A percentile compares a stretch with the other conserved stretches of the same genome.
Evolutionary conservation across 139 green algal genomes (phyloP).

Genomic region (Tetradesmus obliquus): DNA sequence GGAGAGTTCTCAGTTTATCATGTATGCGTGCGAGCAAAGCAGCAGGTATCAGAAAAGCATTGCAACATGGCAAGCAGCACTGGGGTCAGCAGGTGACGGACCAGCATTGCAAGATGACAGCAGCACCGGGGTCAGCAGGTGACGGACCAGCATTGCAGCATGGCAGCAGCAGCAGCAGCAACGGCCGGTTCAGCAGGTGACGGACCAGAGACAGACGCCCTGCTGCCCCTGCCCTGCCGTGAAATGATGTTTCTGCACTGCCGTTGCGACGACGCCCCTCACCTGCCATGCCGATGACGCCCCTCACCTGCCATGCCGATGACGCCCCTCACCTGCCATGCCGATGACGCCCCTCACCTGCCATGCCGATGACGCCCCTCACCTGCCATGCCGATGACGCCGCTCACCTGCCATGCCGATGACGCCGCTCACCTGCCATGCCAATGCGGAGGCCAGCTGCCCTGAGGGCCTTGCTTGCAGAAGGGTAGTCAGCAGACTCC

Average conservation of each 20-base stretch:
- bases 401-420: background rate
- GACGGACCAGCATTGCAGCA: background rate
- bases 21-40: background rate
- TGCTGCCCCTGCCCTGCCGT: no score
- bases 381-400: no score
- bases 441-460: constrained; percentile 39
- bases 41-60: background rate
- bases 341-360: no score
- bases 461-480: constrained; percentile 50
- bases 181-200: no score
- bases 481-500: constrained; percentile 57
- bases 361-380: no score
- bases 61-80: background rate
- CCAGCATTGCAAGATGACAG: background rate
- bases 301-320: no score
- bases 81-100: background rate
- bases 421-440: constrained; percentile 44
- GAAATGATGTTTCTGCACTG: no score
- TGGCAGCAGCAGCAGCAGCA: no score
- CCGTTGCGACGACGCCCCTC: no score
- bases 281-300: no score
- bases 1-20: background rate
- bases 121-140: background rate
- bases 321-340: no score
- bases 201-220: no score